Conservation (phyloP, 495 filamentous ascomycete genomes). For the Hypoxylon subgilvum region DNA sequence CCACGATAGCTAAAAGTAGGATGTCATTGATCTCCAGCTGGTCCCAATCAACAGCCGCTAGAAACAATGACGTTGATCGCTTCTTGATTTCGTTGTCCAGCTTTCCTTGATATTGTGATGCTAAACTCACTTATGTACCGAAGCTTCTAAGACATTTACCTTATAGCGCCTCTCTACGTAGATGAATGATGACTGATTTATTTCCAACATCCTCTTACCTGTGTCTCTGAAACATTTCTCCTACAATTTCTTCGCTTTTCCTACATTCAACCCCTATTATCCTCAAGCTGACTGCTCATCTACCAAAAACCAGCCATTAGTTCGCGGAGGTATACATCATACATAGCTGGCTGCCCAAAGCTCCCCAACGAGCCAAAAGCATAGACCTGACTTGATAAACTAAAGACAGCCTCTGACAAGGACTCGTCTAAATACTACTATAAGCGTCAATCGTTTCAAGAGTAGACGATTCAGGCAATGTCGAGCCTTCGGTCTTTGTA, state of each 20-base stretch:
- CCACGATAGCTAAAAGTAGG: not conserved
- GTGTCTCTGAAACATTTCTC: no score
- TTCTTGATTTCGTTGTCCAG: constrained; percentile 13
- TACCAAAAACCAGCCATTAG: no score
- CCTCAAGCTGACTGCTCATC: no score
- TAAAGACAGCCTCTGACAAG: no score
- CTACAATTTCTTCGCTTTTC: no score
- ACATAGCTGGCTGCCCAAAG: not conserved
- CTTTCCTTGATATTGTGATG: constrained; percentile 28
- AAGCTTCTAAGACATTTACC: no score
- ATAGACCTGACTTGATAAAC: not conserved
- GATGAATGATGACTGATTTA: not conserved
- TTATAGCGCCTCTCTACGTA: not conserved
- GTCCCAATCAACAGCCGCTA: no score
- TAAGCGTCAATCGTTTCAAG: not conserved
- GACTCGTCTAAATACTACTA: not conserved
- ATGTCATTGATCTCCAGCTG: constrained; percentile 29
- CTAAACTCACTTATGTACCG: no score
- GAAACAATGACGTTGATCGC: constrained; percentile 35
- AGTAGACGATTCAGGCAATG: constrained; percentile 38
- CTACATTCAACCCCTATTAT: not conserved
- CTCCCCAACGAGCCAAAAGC: no score
- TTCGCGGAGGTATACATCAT: not conserved
- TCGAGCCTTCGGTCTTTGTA: constrained; percentile 41
- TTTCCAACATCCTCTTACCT: no score